Base-by-base conservation (phyloP, 192 early-diverging fungal genomes). In the Mycoemilia scoparia region DNA sequence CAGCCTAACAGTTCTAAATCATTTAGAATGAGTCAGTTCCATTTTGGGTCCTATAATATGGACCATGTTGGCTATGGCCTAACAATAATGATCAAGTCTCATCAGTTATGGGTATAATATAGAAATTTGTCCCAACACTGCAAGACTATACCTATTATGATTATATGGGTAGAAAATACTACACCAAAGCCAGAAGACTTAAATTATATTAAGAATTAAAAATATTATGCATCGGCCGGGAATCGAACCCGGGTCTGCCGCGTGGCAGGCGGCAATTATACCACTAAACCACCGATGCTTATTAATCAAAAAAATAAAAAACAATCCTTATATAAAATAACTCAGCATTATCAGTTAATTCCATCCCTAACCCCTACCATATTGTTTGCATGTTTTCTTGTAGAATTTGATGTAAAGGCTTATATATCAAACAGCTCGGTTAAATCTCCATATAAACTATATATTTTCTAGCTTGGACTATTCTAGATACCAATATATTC, bases 401-500 rank as follows among this genome's bases (percentile, higher is more conserved):
- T n/a, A n/a, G n/a, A n/a, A n/a, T n/a, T n/a, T n/a, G n/a, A n/a
- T n/a, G n/a, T n/a, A n/a, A n/a, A n/a, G n/a, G n/a, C n/a, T n/a
- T n/a, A n/a, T n/a, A n/a, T n/a, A n/a, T n/a, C n/a, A n/a, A n/a
- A n/a, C n/a, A n/a, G n/a, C n/a, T n/a, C n/a, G n/a, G n/a, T n/a
- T n/a, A n/a, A n/a, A n/a, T 18, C 14, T 31, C 18, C 14, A 23
- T 41, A 16, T 29, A 17, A 16, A 11, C 29, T 6, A 32, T 25
- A 14, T 20, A n/a, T 27, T 15, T 25, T 18, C 18, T 5, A 38
- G 3, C 3, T 14, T 4, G 39, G 38, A 38, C 29, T 38, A 1
- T 38, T 25, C 12, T 22, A 19, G 14, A 39, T 52, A 35, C 43
- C 28, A 3, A 45, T 42, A 15, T 18, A 38, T 6, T 7, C 29